A percentile compares a stretch with the other conserved stretches of the same genome.
Conservation (phyloP, 306 rosid genomes). For the Prunus mira region DNA sequence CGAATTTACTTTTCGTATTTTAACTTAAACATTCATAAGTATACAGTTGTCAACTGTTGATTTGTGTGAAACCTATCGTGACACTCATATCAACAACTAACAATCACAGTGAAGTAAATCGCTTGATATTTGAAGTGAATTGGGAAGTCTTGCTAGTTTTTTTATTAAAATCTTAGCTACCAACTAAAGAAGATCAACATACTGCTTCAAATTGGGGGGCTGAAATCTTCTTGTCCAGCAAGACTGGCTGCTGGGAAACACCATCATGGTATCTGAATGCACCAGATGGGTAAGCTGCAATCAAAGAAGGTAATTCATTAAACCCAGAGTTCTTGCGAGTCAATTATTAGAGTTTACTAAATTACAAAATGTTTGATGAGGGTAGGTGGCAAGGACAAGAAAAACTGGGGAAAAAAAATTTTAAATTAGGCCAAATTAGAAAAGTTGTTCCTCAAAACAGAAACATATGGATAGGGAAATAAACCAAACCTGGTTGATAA, state of each 20-base stretch:
- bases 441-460: conserved; percentile 14
- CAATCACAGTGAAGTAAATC: neutral
- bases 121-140: neutral
- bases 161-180: neutral
- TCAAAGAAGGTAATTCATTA: neutral
- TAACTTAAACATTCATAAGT: neutral
- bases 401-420: neutral
- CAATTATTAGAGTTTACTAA: conserved; percentile 13
- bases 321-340: neutral
- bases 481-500: conserved; percentile 49
- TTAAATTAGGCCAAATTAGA: conserved; percentile 14
- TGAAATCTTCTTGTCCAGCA: conserved; percentile 27
- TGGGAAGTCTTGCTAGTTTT: neutral
- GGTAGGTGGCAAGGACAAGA: conserved; percentile 1
- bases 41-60: neutral
- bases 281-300: conserved; percentile 1
- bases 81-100: neutral
- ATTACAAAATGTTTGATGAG: neutral
- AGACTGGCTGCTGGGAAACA: conserved; percentile 33
- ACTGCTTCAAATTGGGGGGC: conserved; percentile 34
- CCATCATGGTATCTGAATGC: conserved; percentile 2
- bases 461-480: conserved; percentile 17
- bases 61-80: neutral
- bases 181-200: neutral
- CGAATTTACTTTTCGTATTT: neutral